Conservation (phyloP, 2,329 filamentous ascomycete species). For the Fusarium ambrosium region DNA sequence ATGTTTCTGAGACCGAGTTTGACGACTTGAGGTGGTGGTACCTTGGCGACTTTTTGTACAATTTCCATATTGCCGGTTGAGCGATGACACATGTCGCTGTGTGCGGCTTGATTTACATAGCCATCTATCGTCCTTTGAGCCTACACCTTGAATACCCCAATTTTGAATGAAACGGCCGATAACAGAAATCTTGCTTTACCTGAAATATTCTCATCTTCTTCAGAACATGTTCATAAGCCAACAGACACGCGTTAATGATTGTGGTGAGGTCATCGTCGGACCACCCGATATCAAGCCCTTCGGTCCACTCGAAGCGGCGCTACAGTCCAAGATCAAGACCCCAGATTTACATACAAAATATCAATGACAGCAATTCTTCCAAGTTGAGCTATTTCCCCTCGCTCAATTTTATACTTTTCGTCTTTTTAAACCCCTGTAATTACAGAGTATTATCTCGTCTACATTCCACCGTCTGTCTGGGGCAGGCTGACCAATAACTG, state of each 20-base stretch:
- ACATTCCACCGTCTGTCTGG: background rate
- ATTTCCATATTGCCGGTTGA: background rate
- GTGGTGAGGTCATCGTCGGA: background rate
- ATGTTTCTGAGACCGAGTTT: slow-evolving; percentile 13
- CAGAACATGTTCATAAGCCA: background rate
- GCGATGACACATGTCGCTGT: background rate
- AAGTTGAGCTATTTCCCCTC: background rate
- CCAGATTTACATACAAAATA: background rate
- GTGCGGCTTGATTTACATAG: background rate
- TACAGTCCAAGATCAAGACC: background rate
- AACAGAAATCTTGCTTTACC: background rate
- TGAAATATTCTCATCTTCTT: background rate
- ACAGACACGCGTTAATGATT: background rate
- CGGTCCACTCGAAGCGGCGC: background rate
- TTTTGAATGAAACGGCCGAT: background rate
- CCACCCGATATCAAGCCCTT: background rate
- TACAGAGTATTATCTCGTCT: background rate
- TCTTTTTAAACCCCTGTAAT: background rate
- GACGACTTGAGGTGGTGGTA: slow-evolving; percentile 4
- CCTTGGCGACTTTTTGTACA: background rate
- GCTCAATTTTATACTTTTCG: background rate
- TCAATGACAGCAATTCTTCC: background rate
- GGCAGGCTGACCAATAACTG: background rate
- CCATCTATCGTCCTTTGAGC: background rate
- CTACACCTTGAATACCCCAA: background rate